Conservation (phyloP, 1,284 basidiomycete genomes). For the Anthracocystis panici-leucophaei region DNA sequence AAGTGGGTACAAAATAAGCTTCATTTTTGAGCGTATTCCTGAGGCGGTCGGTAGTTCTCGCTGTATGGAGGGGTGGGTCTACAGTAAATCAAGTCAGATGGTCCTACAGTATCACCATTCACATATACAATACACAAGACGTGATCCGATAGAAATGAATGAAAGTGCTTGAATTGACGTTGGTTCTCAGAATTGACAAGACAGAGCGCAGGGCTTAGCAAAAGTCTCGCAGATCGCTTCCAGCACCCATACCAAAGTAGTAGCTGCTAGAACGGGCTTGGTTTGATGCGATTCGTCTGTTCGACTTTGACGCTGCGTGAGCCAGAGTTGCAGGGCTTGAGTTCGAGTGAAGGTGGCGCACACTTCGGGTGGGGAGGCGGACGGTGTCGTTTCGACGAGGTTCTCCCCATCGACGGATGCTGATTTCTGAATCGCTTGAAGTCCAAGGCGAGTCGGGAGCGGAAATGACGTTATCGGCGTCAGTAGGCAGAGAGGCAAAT, state of each 20-base stretch:
- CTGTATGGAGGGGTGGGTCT: too few relatives aligned
- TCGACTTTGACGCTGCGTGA: neutral
- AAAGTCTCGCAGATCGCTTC: constrained; percentile 26
- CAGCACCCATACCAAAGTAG: constrained; percentile 33
- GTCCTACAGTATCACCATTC: too few relatives aligned
- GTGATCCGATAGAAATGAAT: neutral
- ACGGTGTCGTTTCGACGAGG: constrained; percentile 25
- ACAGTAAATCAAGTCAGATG: too few relatives aligned
- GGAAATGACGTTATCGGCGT: neutral
- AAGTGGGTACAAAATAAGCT: too few relatives aligned
- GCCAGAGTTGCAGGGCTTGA: constrained; percentile 5
- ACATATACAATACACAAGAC: too few relatives aligned
- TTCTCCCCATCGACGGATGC: constrained; percentile 47
- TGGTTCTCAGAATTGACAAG: neutral
- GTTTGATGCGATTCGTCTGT: constrained; percentile 8
- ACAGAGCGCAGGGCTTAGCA: constrained; percentile 9
- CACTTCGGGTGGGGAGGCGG: constrained; percentile 7
- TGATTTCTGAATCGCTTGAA: constrained; percentile 51
- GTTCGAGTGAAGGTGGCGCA: constrained; percentile 15
- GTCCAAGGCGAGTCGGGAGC: constrained; percentile 46
- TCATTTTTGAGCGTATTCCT: too few relatives aligned
- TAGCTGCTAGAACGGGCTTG: constrained; percentile 27
- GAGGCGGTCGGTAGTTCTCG: too few relatives aligned
- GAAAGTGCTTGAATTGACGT: neutral
- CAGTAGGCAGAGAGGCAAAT: constrained; percentile 7